Conservation (phyloP, 768 basidiomycete species). For the Paxillus ammoniavirescens region DNA sequence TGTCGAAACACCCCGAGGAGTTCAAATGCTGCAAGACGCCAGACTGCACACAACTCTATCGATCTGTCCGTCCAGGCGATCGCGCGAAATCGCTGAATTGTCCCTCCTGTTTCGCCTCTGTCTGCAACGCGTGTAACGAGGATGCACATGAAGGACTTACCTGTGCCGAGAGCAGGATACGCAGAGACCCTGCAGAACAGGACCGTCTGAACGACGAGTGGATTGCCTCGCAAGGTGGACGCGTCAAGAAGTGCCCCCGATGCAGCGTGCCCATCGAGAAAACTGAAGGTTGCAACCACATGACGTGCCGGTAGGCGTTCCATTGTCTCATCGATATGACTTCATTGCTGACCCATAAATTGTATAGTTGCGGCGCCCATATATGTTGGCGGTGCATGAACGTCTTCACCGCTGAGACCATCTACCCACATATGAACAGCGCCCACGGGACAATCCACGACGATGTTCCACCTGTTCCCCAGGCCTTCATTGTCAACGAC, state of each 20-base stretch:
- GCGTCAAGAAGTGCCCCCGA: conserved; percentile 71
- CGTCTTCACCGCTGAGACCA: conserved; percentile 30
- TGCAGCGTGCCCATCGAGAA: conserved; percentile 72
- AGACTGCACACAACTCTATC: conserved; percentile 74
- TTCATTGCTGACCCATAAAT: neutral
- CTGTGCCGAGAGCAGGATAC: conserved; percentile 45
- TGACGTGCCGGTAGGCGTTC: conserved; percentile 50
- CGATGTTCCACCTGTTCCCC: conserved; percentile 1
- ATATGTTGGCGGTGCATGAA: conserved; percentile 69
- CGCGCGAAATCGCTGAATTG: conserved; percentile 48
- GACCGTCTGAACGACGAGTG: conserved; percentile 55
- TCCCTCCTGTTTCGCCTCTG: conserved; percentile 62
- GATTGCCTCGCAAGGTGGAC: conserved; percentile 47
- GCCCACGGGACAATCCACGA: conserved; percentile 33
- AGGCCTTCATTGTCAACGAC: conserved; percentile 5
- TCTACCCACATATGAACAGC: conserved; percentile 39
- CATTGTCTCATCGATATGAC: neutral
- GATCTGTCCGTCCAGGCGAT: conserved; percentile 42
- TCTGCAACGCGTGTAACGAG: conserved; percentile 62
- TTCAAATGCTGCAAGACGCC: conserved; percentile 77
- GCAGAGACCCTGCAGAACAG: conserved; percentile 43
- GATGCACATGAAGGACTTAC: conserved; percentile 61
- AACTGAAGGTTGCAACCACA: conserved; percentile 74
- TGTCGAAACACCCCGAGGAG: conserved; percentile 56
- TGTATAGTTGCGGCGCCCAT: conserved; percentile 64